Evolutionary conservation across 1,284 basidiomycete species (phyloP), one percentile per base, ranked within the genome.

Genomic region (Leccinum cinnamomeum): DNA sequence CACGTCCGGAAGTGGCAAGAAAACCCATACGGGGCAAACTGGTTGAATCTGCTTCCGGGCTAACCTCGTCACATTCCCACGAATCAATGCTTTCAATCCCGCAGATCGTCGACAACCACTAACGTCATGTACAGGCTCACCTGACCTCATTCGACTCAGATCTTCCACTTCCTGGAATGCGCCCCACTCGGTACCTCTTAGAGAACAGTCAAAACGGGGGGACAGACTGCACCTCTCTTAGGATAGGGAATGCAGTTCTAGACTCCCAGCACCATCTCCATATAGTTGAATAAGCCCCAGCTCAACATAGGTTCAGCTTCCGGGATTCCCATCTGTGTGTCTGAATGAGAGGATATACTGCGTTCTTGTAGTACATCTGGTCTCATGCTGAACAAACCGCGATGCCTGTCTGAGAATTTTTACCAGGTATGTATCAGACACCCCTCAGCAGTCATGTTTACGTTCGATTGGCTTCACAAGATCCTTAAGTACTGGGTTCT

Each of bases 321-420:
- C 41, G 30, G 56, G 35, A 30, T 64, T 61, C 57, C 63, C 63
- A 48, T 18, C 46, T 30, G 41, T 28, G 18, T 39, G 20, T 53
- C 28, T 2, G 25, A 57, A 41, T 25, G 23, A 37, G 53, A 23
- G 10, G 30, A 54, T 12, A 33, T 23, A 48, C 44, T 61, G 59
- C 18, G 6, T 35, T 46, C 41, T 14, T 61, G 30, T 28, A 51
- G 39, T 60, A 33, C 14, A 37, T 20, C 16, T 25, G 46, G 20
- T 33, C 37, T 62, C 44, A 39, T 48, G 37, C 25, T 25, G 39
- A 58, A 53, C 39, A 23, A 56, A 48, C 18, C 20, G 56, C 33
- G 53, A 18, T 30, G 37, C 23, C 18, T 25, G 14, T 44, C 46
- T 46, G 53, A 51, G 50, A 25, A 16, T 50, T 48, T 23, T 20